Base-by-base conservation (phyloP, 2,329 filamentous ascomycete species). In the Aspergillus sp. region DNA sequence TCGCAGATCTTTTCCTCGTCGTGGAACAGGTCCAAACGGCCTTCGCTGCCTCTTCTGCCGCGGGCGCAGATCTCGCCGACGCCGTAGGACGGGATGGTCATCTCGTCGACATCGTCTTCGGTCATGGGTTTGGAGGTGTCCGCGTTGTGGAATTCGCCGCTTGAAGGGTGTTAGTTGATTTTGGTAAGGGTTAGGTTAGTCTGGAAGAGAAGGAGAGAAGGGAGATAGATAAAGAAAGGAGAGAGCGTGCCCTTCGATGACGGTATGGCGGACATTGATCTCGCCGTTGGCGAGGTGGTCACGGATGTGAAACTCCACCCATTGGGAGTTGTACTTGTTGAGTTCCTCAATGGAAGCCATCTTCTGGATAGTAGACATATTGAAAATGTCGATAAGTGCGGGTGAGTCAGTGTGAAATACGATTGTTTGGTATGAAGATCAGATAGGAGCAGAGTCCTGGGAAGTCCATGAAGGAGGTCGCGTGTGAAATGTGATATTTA, bases 21-120 rank as follows among this genome's bases (percentile, higher is more conserved):
- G 54, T 73, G 67, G 62, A 72, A 73, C 22, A 73, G 59, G 55
- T 73, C 71, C 45, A 73, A 61, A 29, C 70, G 69, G 36, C 71
- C 71, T 50, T 73, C 71, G 49, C 69, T 72, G 54, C 71, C 71
- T n/a, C 71, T 66, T 31, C 70, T 69, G 53, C 71, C 64, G 4
- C 64, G 64, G 31, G 71, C 71, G 36, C 66, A 68, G 56, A 73
- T 68, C 56, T 73, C 71, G 47, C 71, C 71, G 47, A 73, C 56
- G 12, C 71, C 71, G 49, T 69, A 59, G 31, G 66, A 55, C 2
- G 65, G 60, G 61, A 73, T 73, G 46, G 57, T 57, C 55, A 73
- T 64, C 24, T 71, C 63, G 63, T 73, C 71, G 55, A 73, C 64
- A 47, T 70, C 65, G 12, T 71, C 67, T 58, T 73, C 71, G 31